Base-by-base conservation (phyloP, 306 rosid genomes). In the Vachellia collinsii region DNA sequence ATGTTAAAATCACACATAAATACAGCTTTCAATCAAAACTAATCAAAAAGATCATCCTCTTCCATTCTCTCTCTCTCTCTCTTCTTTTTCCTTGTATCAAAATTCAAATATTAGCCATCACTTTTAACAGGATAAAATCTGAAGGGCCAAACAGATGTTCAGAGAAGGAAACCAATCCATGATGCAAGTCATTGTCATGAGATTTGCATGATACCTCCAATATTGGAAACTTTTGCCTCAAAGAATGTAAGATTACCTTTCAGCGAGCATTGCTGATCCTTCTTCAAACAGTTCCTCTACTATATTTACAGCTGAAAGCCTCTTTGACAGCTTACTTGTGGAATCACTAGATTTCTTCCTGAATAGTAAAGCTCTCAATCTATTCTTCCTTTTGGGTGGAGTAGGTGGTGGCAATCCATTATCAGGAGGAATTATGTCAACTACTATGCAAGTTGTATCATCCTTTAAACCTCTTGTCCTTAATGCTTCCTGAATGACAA, bases 221-320 rank as follows among this genome's bases (percentile, higher is more conserved):
- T 20, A 54, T 1, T 36, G 23, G 56, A 39, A 66, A 42, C 4
- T 13, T 5, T 36, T 37, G 36, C 42, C 63, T 51, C 43, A 17
- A 63, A 7, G 11, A 25, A 53, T 11, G 7, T 34, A 10, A 51
- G 43, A 82, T 59, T 47, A 91, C 95, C 95, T 89, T 86, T 91
- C 95, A 37, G 95, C 95, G 56, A 91, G 91, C 91, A 91, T 84
- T 4, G 95, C 95, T 0, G 95, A 91, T 70, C 95, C 95, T 70
- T 91, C 95, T 84, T 91, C 95, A 65, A 91, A 91, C 48, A 91
- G 76, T 77, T 91, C 95, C 66, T 89, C 95, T 42, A 91, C 95
- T 39, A 87, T 77, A 54, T 89, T 88, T 39, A 86, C 82, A 67
- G 95, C 89, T 41, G 91, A 87, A 13, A 91, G 87, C 83, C 83